A percentile compares a stretch with the other conserved stretches of the same genome.
Conservation (phyloP, 148 eudicot genomes). For the Vaccinium darrowii region DNA sequence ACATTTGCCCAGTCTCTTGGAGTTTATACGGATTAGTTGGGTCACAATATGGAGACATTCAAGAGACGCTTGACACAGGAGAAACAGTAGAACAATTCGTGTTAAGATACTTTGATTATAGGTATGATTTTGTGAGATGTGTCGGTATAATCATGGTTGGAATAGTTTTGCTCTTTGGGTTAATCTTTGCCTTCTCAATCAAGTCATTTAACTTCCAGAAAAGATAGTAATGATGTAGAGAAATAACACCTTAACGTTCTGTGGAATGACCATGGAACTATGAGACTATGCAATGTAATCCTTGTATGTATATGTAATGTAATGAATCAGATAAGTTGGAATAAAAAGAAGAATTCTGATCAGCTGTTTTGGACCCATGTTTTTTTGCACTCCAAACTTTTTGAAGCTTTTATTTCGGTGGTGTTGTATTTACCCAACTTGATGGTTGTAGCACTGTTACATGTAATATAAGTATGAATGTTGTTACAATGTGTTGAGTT, state of each 20-base stretch:
- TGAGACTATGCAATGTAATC: not conserved
- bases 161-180: slow-evolving; percentile 40
- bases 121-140: slow-evolving; percentile 40
- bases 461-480: no score
- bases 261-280: not conserved
- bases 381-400: not conserved
- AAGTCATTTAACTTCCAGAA: slow-evolving; percentile 57
- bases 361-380: not conserved
- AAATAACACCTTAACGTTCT: not conserved
- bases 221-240: slow-evolving; percentile 22
- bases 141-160: slow-evolving; percentile 49
- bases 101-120: slow-evolving; percentile 45
- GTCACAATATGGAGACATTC: slow-evolving; percentile 55
- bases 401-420: no score
- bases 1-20: slow-evolving; percentile 58
- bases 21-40: slow-evolving; percentile 57
- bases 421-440: no score
- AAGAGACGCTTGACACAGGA: slow-evolving; percentile 23
- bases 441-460: no score
- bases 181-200: slow-evolving; percentile 49
- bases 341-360: not conserved
- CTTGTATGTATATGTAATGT: no score
- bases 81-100: slow-evolving; percentile 38
- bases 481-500: no score
- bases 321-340: not conserved